Evolutionary conservation across 805 yeast species (phyloP), one percentile per base, ranked within the genome.

Genomic region (Yarrowia keelungensis): DNA sequence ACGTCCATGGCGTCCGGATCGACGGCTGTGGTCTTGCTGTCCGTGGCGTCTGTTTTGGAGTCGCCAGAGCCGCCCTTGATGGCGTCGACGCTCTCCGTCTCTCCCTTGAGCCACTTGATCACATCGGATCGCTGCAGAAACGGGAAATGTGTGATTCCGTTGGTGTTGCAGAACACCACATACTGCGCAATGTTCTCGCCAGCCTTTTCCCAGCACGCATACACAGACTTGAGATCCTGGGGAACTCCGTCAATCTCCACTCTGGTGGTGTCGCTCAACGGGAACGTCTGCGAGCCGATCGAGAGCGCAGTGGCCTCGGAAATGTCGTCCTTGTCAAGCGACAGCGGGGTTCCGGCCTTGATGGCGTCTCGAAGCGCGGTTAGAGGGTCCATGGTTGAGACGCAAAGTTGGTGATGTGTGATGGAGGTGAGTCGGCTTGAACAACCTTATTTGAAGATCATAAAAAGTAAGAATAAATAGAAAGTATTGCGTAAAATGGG

Each of bases 91-190:
- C 42, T 67, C 42, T 36, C 69, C 8, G 71, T 50, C 22, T 86
- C 82, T 3, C 97, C 97, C 70, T 84, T 84, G 65, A 94, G 82
- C 92, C 95, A 93, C 39, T 91, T 85, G 68, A 89, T 83, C 70
- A 94, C 83, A 75, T 94, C 97, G 9, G 92, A 88, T 78, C 96
- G 87, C 74, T 92, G 97, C 76, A 91, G 79, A 75, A 94, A 93
- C 69, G 91, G 87, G 75, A 94, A 85, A 71, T 91, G 91, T 2
- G 86, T 82, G 42, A 94, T 83, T 2, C 85, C 83, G 47, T 84
- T 80, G 62, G 83, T 84, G 73, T 86, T 89, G 71, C 97, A 91
- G 46, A 85, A 87, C 11, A 87, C 84, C 70, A 92, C 84, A 76
- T 94, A 93, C 68, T 91, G 97, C 12, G 97, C 89, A 54, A 92